These are phyloP conservation scores for Ustilago hordei DNA, from an alignment of 1,284 basidiomycete genomes.

Conservation along the genomic window DNA sequence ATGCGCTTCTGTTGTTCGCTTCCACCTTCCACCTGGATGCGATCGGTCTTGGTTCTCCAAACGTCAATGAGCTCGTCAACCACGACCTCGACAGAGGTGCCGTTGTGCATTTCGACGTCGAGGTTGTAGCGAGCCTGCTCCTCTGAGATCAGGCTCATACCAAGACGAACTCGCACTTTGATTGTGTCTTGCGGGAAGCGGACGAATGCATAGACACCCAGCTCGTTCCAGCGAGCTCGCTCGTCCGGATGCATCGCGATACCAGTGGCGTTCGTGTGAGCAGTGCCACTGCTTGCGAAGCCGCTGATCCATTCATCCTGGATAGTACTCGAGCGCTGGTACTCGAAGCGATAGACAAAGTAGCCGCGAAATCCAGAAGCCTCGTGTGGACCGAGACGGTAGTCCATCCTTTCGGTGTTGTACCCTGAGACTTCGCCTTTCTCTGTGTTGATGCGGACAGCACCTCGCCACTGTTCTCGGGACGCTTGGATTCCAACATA, in stretches of 20 bases:
- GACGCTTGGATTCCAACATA: conserved; percentile 80
- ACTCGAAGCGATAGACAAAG: conserved; percentile 80
- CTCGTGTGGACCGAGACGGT: conserved; percentile 69
- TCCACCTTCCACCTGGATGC: conserved; percentile 76
- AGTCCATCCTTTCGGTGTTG: conserved; percentile 77
- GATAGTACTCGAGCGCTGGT: conserved; percentile 19
- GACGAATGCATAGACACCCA: conserved; percentile 76
- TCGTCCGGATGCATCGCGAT: conserved; percentile 69
- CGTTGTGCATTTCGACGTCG: conserved; percentile 72
- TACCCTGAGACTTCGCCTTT: conserved; percentile 77
- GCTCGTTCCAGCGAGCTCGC: conserved; percentile 67
- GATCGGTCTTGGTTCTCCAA: conserved; percentile 81
- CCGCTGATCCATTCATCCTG: conserved; percentile 17
- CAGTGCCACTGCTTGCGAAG: conserved; percentile 27
- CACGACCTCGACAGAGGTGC: conserved; percentile 76
- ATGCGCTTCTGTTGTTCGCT: conserved; percentile 74
- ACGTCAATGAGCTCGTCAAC: conserved; percentile 74
- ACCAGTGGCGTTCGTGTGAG: conserved; percentile 71
- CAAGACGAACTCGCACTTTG: conserved; percentile 76
- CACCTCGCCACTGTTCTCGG: conserved; percentile 76
- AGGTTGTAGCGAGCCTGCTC: conserved; percentile 80
- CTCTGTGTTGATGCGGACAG: conserved; percentile 73
- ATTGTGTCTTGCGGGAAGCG: conserved; percentile 72
- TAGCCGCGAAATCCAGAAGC: conserved; percentile 76
- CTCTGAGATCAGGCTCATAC: conserved; percentile 82